Conservation (phyloP, 176 grass and related monocot species). For the Carex scoparia region DNA sequence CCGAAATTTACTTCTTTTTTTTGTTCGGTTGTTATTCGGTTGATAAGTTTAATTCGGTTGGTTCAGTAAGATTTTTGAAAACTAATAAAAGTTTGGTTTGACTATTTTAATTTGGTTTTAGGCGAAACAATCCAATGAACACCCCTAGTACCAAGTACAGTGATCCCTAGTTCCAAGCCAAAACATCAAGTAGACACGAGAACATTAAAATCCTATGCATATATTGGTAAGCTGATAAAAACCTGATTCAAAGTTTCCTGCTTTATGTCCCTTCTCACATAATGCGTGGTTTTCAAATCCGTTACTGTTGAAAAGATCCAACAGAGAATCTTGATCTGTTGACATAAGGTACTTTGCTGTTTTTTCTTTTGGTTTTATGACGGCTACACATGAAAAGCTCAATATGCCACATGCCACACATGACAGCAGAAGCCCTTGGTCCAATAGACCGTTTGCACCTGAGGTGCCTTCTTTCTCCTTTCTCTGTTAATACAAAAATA, state of each 20-base stretch:
- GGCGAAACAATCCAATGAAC: too few species aligned
- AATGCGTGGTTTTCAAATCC: background rate
- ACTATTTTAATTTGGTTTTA: too few species aligned
- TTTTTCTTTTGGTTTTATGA: constrained; percentile 74
- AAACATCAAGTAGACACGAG: background rate
- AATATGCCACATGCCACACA: constrained; percentile 95
- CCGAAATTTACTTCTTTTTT: too few species aligned
- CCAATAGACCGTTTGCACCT: constrained; percentile 43
- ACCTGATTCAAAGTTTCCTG: constrained; percentile 21
- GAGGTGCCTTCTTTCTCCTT: constrained; percentile 29
- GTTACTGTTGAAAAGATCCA: constrained; percentile 22
- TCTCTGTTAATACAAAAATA: constrained; percentile 36
- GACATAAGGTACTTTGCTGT: constrained; percentile 60
- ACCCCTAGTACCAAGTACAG: background rate
- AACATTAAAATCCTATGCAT: background rate
- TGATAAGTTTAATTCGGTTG: too few species aligned
- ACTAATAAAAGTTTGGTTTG: too few species aligned
- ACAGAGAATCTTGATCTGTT: constrained; percentile 55
- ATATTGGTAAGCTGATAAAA: background rate
- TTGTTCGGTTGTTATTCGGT: too few species aligned
- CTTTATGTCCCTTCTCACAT: background rate
- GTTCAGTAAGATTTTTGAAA: too few species aligned
- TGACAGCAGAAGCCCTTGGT: constrained; percentile 73
- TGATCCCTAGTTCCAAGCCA: constrained; percentile 8
- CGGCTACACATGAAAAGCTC: constrained; percentile 96